Base-by-base conservation (phyloP, 2,329 filamentous ascomycete species). In the Aspergillus flavus region DNA sequence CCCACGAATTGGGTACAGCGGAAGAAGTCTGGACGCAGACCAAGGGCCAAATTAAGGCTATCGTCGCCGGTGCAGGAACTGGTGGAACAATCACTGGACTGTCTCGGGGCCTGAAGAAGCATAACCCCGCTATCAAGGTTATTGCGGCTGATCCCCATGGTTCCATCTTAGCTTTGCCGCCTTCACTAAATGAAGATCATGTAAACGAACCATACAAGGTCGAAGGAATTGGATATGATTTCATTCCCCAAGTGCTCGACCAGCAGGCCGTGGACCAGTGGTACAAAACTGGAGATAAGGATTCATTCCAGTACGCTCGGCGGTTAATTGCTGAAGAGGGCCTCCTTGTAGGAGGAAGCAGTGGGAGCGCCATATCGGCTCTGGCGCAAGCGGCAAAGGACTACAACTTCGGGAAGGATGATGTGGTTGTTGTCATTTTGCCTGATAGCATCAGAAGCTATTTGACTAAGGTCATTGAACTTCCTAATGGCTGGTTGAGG, bases 381-480 rank as follows among this genome's bases (percentile, higher is more conserved):
- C 86, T 91, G 79, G 85, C 94, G 34, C 86, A 88, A 69, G 93
- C 92, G 1, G 87, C 90, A 59, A 89, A 90, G 77, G 93, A 96
- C 55, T 82, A 91, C 59, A 83, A 86, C n/a, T 85, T 97, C 67
- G 86, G 87, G 66, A 91, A 94, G 76, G 91, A 91, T 62, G 94
- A 99, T 74, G 88, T 93, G 1, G 88, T 98, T 0, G 95, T 99
- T 32, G 93, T 97, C 32, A 83, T 99, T 59, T 84, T 97, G 21
- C 96, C 95, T 1, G 95, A 99, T 79, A 97, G 93, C 81, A 98
- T 99, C 76, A 87, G 95, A 74, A 97, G 93, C 80, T 99, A 99
- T 79, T 88, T 99, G 30, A 94, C 91, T 82, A 99, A 99, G 79
- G 84, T 86, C 75, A 58, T 39, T 30, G 14, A n/a, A 59, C 10